phyloP scores from a whole-genome alignment of 352 stramenopile species.

The Peronospora destructor region DNA sequence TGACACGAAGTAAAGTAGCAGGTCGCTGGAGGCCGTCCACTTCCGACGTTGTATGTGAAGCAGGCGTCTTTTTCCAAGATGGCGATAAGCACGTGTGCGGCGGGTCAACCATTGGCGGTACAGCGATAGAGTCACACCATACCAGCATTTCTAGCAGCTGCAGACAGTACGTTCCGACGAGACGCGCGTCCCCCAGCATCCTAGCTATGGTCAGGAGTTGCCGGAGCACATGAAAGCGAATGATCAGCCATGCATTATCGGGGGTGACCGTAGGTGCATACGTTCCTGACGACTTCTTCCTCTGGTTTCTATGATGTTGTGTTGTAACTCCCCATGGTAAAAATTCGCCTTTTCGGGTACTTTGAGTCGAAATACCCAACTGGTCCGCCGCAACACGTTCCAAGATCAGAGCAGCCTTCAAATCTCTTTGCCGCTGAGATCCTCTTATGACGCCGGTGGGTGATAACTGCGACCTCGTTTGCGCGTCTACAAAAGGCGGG shows the following conservation, averaged over 20 bases:
- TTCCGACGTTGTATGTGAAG: slow-evolving; percentile 2
- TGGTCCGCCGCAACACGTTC: slow-evolving; percentile 43
- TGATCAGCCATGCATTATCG: slow-evolving; percentile 55
- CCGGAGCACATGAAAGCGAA: slow-evolving; percentile 72
- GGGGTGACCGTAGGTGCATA: slow-evolving; percentile 1
- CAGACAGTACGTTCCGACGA: slow-evolving; percentile 52
- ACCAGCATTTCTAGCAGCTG: slow-evolving; percentile 58
- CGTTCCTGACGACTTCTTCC: slow-evolving; percentile 13
- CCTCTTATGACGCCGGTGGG: slow-evolving; percentile 18
- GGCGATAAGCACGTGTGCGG: slow-evolving; percentile 1
- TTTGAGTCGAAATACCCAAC: slow-evolving; percentile 34
- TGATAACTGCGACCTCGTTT: slow-evolving; percentile 19
- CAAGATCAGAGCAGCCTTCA: slow-evolving; percentile 52
- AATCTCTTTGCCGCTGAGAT: slow-evolving; percentile 34
- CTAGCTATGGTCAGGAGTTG: slow-evolving; percentile 64
- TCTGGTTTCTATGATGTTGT: slow-evolving; percentile 23
- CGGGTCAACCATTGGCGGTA: slow-evolving; percentile 2
- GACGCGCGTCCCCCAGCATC: slow-evolving; percentile 41
- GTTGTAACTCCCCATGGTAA: slow-evolving; percentile 44
- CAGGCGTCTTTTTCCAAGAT: slow-evolving; percentile 3
- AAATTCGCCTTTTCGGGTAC: slow-evolving; percentile 2
- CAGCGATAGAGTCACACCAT: slow-evolving; percentile 47
- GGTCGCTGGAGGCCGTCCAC: slow-evolving; percentile 38
- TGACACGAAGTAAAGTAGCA: slow-evolving; percentile 24
- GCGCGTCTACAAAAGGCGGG: slow-evolving; percentile 10